A percentile compares a stretch with the other conserved stretches of the same genome.
phyloP scores from a whole-genome alignment of 805 yeast species.

The Schizosaccharomyces lindneri region DNA sequence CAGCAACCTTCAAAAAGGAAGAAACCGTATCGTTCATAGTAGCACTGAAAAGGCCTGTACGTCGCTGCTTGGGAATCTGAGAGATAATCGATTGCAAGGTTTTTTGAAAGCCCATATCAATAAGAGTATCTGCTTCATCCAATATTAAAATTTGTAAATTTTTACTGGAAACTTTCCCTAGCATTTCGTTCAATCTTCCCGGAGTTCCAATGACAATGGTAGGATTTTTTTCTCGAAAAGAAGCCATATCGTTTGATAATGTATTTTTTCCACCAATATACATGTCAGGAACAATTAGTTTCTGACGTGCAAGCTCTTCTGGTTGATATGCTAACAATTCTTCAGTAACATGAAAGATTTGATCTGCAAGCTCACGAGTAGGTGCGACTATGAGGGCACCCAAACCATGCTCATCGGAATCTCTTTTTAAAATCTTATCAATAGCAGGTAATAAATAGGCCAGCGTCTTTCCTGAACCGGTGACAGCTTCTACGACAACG shows the following conservation, averaged over 20 bases:
- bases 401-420: slow-evolving; percentile 26
- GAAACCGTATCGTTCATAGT: slow-evolving; percentile 66
- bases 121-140: slow-evolving; percentile 80
- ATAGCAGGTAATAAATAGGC: slow-evolving; percentile 66
- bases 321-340: slow-evolving; percentile 14
- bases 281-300: slow-evolving; percentile 13
- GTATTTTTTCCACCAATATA: slow-evolving; percentile 19
- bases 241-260: slow-evolving; percentile 43
- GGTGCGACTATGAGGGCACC: slow-evolving; percentile 54
- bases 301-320: slow-evolving; percentile 4
- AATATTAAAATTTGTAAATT: slow-evolving; percentile 56
- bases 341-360: slow-evolving; percentile 40
- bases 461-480: slow-evolving; percentile 96
- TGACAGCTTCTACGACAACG: slow-evolving; percentile 89
- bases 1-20: slow-evolving; percentile 48
- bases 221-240: slow-evolving; percentile 30
- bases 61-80: slow-evolving; percentile 57
- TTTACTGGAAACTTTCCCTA: slow-evolving; percentile 79
- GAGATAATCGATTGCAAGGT: slow-evolving; percentile 58
- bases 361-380: slow-evolving; percentile 27
- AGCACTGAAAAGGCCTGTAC: slow-evolving; percentile 66
- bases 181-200: slow-evolving; percentile 59
- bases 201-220: slow-evolving; percentile 79
- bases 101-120: slow-evolving; percentile 80
- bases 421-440: slow-evolving; percentile 28